Percentiles rank a stretch among this genome's conserved stretches.
phyloP scores from a whole-genome alignment of 2,329 filamentous ascomycete species.

The Teratosphaeria viscida region DNA sequence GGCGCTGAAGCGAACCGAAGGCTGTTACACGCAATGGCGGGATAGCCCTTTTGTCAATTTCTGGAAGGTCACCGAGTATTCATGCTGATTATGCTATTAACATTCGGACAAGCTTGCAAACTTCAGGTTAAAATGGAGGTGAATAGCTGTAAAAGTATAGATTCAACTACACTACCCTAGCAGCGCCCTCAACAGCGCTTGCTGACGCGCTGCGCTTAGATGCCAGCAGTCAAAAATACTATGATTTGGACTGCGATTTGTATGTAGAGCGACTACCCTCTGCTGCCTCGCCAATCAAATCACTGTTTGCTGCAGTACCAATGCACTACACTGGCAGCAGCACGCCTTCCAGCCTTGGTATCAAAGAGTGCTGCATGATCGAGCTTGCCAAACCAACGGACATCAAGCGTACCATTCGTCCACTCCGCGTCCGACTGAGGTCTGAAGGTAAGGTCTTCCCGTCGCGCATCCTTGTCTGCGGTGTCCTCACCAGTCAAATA shows the following conservation, averaged over 20 bases:
- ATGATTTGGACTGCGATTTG: not conserved
- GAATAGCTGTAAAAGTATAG: not conserved
- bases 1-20: not conserved
- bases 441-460: not conserved
- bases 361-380: slow-evolving; percentile 41
- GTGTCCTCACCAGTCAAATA: slow-evolving; percentile 37
- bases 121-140: not conserved
- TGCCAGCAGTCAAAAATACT: not conserved
- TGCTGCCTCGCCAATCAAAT: not conserved
- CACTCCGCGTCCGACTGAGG: slow-evolving; percentile 19
- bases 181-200: not conserved
- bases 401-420: slow-evolving; percentile 36
- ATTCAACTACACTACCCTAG: not conserved
- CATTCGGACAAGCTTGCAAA: not conserved
- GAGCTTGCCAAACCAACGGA: slow-evolving; percentile 47
- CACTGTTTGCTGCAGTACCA: not conserved
- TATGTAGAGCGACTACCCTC: not conserved
- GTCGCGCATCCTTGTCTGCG: not conserved
- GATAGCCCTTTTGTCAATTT: not conserved
- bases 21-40: not conserved
- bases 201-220: not conserved
- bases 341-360: not conserved
- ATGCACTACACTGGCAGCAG: not conserved
- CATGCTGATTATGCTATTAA: not conserved
- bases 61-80: not conserved